Base-by-base conservation (phyloP, 2,329 filamentous ascomycete genomes). In the Teratosphaeria zuluensis region DNA sequence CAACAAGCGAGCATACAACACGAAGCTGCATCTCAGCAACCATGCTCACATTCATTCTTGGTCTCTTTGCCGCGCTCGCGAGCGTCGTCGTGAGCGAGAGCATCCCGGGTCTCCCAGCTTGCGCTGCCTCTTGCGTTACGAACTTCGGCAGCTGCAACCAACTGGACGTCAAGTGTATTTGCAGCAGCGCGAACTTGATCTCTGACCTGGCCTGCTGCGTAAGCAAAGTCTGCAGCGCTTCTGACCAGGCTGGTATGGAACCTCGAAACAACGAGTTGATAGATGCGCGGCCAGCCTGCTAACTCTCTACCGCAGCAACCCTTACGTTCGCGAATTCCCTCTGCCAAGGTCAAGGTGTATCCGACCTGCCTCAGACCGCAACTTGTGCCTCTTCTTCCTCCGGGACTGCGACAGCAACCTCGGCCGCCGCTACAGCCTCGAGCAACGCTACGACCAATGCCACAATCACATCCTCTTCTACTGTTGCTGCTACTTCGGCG, bases 151-250 rank as follows among this genome's bases (percentile, higher is more conserved):
- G 68, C 56, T 78, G 76, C 65, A 59, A 62, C 46, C 60, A 64
- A 5, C 62, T 76, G 59, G 72, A 77, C 55, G 69, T 76, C 56
- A 65, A 68, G 38, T 78, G 76, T 64, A 75, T 78, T 61, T 78
- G 76, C 66, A 64, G 62, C 30, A 76, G 74, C 67, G 59, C 57
- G 2, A 61, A 62, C 2, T 67, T 74, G 35, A 72, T 78, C 56
- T 54, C 59, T 46, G 66, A 64, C 12, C 65, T 78, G 31, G 72
- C 73, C 2, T 77, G 76, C 71, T 78, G 76, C 62, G 73, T 77
- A 42, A 67, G 69, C 55, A 62, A 64, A 24, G 60, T 61, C 4
- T 78, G 76, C 63, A 61, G 61, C 56, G 53, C 64, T 2, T 56
- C 62, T 8, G 74, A 76, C 51, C 70, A 72, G 64, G 56, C 66